Base-by-base conservation (phyloP, 1,284 basidiomycete species). In the Pseudozyma tsukubaensis region DNA sequence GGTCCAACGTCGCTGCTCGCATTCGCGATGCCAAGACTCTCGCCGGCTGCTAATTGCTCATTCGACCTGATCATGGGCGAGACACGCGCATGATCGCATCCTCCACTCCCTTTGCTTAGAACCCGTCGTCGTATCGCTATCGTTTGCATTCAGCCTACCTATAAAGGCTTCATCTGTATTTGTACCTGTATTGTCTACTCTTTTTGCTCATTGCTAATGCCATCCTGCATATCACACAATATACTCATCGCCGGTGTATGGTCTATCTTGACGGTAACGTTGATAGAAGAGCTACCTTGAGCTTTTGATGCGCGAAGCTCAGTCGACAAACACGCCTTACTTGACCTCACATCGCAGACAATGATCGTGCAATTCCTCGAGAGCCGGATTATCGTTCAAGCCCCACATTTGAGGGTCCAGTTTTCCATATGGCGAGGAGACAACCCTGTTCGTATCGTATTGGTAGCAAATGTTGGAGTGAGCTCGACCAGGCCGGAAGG, bases 11-110 rank as follows among this genome's bases (percentile, higher is more conserved):
- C 19, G 50, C 72, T 3, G 67, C 72, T 42, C 67, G 68, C 44
- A 67, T 64, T 36, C 61, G 54, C 21, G 72, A 75, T 48, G 72
- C 72, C 48, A 66, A 67, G 59, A 50, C 63, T 39, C 72, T 74
- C 5, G 72, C 72, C 37, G 72, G 72, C 42, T 74, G 67, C 72
- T 74, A 55, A 59, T 10, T 24, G n/a, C 5, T 16, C 36, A 8
- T 35, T 11, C 6, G 32, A 32, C 18, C n/a, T 21, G 24, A 29
- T 29, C 24, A 29, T 29, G 24, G 24, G 24, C 24, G 24, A 29
- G 24, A 16, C 9, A 11, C 34, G 9, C 34, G 18, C 48, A 18
- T 13, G 34, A 8, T 19, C 50, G 6, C 18, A 1, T 3, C 21
- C 11, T 8, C 32, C 39, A 45, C 7, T 7, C 44, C 29, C 24